Base-by-base conservation (phyloP, 129 eudicot species). In the Flaveria brownii region DNA sequence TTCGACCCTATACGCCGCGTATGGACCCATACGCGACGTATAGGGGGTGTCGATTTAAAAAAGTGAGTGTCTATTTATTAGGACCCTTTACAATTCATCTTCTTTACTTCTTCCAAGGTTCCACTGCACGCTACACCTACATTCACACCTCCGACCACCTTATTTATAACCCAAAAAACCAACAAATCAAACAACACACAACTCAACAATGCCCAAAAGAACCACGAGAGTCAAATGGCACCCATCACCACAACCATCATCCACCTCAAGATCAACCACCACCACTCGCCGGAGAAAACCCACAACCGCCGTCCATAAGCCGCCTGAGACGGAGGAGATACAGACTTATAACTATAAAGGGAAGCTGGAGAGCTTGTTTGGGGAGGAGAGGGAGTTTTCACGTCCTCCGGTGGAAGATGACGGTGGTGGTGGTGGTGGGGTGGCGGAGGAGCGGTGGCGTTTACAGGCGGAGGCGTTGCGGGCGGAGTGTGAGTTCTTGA, bases 381-480 rank as follows among this genome's bases (percentile, higher is more conserved):
- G 84, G 61, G 85, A 76, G 54, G 98, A 93, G 30, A 74, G 84
- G 70, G 86, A 79, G 80, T 86, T 86, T 41, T 51, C 79, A 8
- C 77, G 81, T 26, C 51, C 61, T 47, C 87, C 89, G 5, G 87
- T 81, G 36, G 36, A 4, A 50, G 85, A 74, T 28, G 72, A 54
- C 73, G 80, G 75, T 51, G 76, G 57, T 10, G 78, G 68, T 2
- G 83, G 70, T 3, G 78, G 81, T 28, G 86, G 81, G 65, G 67
- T 80, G 75, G 87, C 36, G 67, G 93, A 84, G 84, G 96, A 89
- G 79, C 84, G 80, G 64, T 91, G 97, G 97, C 77, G 78, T 97
- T 91, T 93, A 77, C 92, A 93, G 72, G 89, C 94, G 49, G 98
- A 93, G 83, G 85, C 87, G 23, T 75, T 93, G 75, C 90, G 97